Percentiles rank a stretch among this genome's conserved stretches.
These are phyloP conservation scores for Trichoderma erinaceum DNA, from an alignment of 495 filamentous ascomycete genomes.

Conservation along the genomic window DNA sequence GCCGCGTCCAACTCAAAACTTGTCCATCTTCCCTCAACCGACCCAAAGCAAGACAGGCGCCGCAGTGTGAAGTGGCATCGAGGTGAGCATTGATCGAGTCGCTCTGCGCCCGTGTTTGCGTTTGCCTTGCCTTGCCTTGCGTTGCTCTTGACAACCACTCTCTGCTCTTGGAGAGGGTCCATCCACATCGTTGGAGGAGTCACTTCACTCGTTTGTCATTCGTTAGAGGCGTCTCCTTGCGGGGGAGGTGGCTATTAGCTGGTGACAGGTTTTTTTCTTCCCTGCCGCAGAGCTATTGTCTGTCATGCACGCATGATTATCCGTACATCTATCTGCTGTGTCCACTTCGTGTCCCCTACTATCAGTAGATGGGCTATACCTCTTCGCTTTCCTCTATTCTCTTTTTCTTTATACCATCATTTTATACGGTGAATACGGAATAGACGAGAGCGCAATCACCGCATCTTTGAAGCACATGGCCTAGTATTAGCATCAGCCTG, in stretches of 20 bases:
- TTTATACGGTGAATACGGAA: background rate
- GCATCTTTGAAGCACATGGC: background rate
- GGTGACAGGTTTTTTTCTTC: background rate
- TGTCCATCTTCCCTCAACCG: background rate
- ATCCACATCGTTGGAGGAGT: background rate
- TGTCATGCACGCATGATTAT: background rate
- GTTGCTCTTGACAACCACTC: slow-evolving; percentile 12
- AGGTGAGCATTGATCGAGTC: slow-evolving; percentile 12
- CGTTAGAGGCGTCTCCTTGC: background rate
- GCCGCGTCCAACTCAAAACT: background rate
- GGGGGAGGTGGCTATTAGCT: background rate
- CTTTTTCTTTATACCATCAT: background rate
- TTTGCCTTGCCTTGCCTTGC: slow-evolving; percentile 10
- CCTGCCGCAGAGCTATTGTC: background rate
- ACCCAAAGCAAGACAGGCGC: background rate
- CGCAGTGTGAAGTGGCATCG: slow-evolving; percentile 3
- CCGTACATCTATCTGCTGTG: background rate
- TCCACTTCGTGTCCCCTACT: slow-evolving; percentile 2
- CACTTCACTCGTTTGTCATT: slow-evolving; percentile 1
- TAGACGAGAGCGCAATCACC: background rate
- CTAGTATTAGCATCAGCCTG: background rate
- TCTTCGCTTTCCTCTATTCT: background rate
- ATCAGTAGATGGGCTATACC: background rate
- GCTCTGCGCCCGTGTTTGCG: slow-evolving; percentile 6
- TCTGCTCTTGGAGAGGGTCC: slow-evolving; percentile 1